Percentiles rank a stretch among this genome's conserved stretches.
These are phyloP conservation scores for Starmerella bacillaris DNA, from an alignment of 805 yeast genomes.

Conservation along the genomic window DNA sequence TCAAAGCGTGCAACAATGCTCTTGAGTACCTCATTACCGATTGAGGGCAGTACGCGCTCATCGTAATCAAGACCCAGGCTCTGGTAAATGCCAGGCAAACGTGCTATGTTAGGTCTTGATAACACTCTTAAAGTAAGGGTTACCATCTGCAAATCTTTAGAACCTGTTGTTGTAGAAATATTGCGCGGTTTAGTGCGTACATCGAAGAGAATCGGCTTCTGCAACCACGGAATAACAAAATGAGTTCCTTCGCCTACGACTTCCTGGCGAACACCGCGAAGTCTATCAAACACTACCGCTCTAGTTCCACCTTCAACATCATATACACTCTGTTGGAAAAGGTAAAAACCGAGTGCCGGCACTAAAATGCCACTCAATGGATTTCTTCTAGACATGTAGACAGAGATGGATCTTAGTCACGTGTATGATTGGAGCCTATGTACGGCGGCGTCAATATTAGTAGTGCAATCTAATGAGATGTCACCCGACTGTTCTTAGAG, in stretches of 20 bases:
- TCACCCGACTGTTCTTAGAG: no score
- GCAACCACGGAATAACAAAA: conserved; percentile 89
- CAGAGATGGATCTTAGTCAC: conserved; percentile 8
- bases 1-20: conserved; percentile 85
- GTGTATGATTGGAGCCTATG: background rate
- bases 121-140: conserved; percentile 80
- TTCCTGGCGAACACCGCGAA: conserved; percentile 69
- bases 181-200: conserved; percentile 88
- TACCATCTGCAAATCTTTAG: conserved; percentile 92
- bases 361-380: conserved; percentile 16
- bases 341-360: conserved; percentile 31
- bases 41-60: conserved; percentile 80
- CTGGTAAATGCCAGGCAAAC: conserved; percentile 76
- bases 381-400: conserved; percentile 2
- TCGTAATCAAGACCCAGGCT: conserved; percentile 85
- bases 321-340: conserved; percentile 64
- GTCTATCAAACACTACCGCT: conserved; percentile 87
- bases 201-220: conserved; percentile 74
- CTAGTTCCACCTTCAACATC: conserved; percentile 93
- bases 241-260: conserved; percentile 96
- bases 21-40: conserved; percentile 80
- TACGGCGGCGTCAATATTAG: background rate
- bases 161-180: conserved; percentile 86
- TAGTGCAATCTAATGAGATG: background rate
- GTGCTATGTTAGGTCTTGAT: conserved; percentile 78